Evolutionary conservation across 495 filamentous ascomycete genomes (phyloP).

Genomic region (Lophium mytilinum): DNA sequence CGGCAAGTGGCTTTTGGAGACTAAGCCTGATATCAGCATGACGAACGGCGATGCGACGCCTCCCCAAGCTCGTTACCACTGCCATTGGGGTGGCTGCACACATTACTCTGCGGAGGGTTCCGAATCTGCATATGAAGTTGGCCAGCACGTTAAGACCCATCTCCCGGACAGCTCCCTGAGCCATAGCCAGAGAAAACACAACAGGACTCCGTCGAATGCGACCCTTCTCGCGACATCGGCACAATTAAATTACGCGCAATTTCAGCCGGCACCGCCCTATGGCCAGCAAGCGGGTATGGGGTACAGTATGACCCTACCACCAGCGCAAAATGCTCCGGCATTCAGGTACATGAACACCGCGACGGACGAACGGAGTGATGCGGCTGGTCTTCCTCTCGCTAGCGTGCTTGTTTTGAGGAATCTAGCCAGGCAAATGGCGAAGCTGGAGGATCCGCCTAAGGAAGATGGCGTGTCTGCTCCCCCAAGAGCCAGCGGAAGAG

Average conservation of each 20-base stretch:
- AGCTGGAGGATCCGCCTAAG: constrained; percentile 15
- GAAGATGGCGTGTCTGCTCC: constrained; percentile 8
- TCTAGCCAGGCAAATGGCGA: constrained; percentile 47
- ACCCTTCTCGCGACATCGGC: constrained; percentile 9
- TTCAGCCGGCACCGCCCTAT: constrained; percentile 22
- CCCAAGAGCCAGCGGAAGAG: constrained; percentile 38
- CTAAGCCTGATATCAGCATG: constrained; percentile 25
- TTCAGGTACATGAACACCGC: constrained; percentile 55
- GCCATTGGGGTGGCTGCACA: constrained; percentile 51
- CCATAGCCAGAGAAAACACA: constrained; percentile 25
- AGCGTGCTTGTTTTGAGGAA: constrained; percentile 83
- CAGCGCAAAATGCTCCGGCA: constrained; percentile 39
- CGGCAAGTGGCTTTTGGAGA: constrained; percentile 21
- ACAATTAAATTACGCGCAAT: constrained; percentile 11
- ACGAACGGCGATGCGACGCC: constrained; percentile 14
- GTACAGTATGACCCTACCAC: constrained; percentile 30
- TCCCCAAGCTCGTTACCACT: constrained; percentile 29
- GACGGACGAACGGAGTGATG: constrained; percentile 72
- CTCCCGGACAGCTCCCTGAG: constrained; percentile 41
- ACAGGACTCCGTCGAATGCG: constrained; percentile 20
- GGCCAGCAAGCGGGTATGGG: constrained; percentile 13
- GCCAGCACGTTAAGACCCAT: constrained; percentile 58
- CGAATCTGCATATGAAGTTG: constrained; percentile 42
- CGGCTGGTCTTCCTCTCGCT: constrained; percentile 76
- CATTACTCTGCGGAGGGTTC: constrained; percentile 44